Conservation (phyloP, 495 filamentous ascomycete species). For the Neurospora africana region DNA sequence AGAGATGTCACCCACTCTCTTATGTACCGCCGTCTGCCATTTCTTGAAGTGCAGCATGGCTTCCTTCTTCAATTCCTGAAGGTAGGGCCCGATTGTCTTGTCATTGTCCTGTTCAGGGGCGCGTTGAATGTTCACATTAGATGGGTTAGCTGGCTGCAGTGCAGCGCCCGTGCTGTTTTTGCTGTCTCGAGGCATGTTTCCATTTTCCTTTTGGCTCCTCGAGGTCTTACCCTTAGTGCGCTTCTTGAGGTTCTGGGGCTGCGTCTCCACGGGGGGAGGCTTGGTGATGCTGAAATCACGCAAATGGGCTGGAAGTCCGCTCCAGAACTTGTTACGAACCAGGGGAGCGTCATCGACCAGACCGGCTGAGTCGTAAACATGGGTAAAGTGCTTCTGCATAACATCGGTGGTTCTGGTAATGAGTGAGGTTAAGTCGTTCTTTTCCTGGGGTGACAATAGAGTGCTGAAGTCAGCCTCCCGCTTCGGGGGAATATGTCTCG, state of each 20-base stretch:
- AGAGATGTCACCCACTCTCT: slow-evolving; percentile 31
- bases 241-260: neutral
- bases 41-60: slow-evolving; percentile 31
- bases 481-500: slow-evolving; percentile 12
- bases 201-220: slow-evolving; percentile 15
- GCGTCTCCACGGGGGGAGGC: slow-evolving; percentile 15
- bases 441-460: slow-evolving; percentile 18
- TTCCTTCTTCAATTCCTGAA: slow-evolving; percentile 36
- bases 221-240: neutral
- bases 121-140: neutral
- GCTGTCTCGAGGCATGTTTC: slow-evolving; percentile 11
- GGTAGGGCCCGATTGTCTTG: slow-evolving; percentile 12
- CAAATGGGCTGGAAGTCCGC: slow-evolving; percentile 19
- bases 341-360: slow-evolving; percentile 9
- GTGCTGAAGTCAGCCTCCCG: slow-evolving; percentile 25
- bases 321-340: slow-evolving; percentile 18
- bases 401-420: slow-evolving; percentile 33
- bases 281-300: slow-evolving; percentile 20
- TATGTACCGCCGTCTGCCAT: slow-evolving; percentile 30
- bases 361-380: slow-evolving; percentile 33
- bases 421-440: slow-evolving; percentile 24
- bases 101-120: slow-evolving; percentile 13
- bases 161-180: neutral
- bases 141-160: neutral
- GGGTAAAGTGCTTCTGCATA: slow-evolving; percentile 37